Conservation (phyloP, 306 rosid genomes). For the Cucumis melo region DNA sequence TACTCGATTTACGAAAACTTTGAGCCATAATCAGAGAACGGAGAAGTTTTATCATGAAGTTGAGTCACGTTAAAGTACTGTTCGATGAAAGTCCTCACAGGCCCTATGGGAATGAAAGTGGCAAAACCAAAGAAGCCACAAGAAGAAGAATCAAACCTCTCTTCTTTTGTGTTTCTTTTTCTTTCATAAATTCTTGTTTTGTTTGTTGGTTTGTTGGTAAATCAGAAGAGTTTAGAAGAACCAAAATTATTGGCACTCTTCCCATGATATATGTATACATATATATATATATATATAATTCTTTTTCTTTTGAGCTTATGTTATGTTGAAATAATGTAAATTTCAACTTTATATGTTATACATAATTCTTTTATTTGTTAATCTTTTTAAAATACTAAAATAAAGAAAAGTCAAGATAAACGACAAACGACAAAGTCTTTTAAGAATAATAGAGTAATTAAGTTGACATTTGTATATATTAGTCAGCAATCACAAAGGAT, state of each 20-base stretch:
- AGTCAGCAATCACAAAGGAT: no score
- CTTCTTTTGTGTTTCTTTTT: background rate
- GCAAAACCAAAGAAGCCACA: background rate
- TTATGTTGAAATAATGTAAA: background rate
- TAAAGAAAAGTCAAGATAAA: no score
- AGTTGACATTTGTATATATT: no score
- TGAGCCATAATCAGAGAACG: slow-evolving; percentile 20
- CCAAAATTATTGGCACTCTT: no score
- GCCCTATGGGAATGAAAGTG: background rate
- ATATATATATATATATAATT: no score
- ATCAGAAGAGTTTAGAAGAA: no score
- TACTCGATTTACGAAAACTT: slow-evolving; percentile 18
- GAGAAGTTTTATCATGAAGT: slow-evolving; percentile 10
- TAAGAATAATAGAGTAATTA: no score
- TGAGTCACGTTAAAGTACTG: background rate
- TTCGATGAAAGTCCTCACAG: background rate
- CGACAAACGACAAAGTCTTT: no score
- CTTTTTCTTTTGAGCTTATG: background rate
- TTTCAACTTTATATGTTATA: background rate
- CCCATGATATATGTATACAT: no score
- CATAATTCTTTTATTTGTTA: background rate
- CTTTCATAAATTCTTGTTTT: background rate
- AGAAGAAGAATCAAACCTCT: background rate
- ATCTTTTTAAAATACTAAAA: no score
- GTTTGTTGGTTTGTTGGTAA: background rate